Evolutionary conservation across 2,329 filamentous ascomycete species (phyloP).

Genomic region (Fusarium sp.): DNA sequence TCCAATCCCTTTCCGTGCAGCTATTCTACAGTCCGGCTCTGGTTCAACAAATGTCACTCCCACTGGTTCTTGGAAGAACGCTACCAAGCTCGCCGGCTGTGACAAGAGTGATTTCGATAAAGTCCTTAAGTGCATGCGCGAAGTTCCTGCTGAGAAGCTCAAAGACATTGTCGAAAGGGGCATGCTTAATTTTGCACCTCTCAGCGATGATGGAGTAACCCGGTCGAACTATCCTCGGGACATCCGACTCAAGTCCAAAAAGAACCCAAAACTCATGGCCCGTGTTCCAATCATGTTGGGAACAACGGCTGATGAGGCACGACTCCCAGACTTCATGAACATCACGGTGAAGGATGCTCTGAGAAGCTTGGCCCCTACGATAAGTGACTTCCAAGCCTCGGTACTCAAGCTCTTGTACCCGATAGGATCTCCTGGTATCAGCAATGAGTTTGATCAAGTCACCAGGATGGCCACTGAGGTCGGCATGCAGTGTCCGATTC

Average conservation of each 20-base stretch:
- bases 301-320: conserved; percentile 42
- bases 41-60: conserved; percentile 5
- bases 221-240: conserved; percentile 30
- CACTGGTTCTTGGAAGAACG: conserved; percentile 33
- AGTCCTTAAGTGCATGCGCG: conserved; percentile 44
- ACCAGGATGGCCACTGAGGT: conserved; percentile 39
- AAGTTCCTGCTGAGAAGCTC: conserved; percentile 30
- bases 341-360: conserved; percentile 4
- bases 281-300: conserved; percentile 44
- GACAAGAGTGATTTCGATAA: background rate
- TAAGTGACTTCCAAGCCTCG: conserved; percentile 1
- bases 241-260: conserved; percentile 23
- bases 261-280: conserved; percentile 21
- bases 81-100: conserved; percentile 26
- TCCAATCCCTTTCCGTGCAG: conserved; percentile 47
- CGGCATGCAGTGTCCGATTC: conserved; percentile 39
- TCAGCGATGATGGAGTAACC: conserved; percentile 41
- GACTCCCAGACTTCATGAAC: conserved; percentile 13
- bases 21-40: conserved; percentile 47
- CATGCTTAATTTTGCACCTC: conserved; percentile 38
- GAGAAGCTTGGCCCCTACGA: background rate
- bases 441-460: conserved; percentile 35
- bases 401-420: conserved; percentile 28
- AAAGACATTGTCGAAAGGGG: conserved; percentile 31
- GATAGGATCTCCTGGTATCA: conserved; percentile 29